Conservation (phyloP, 768 basidiomycete species). For the Leccinum aurantiacum region DNA sequence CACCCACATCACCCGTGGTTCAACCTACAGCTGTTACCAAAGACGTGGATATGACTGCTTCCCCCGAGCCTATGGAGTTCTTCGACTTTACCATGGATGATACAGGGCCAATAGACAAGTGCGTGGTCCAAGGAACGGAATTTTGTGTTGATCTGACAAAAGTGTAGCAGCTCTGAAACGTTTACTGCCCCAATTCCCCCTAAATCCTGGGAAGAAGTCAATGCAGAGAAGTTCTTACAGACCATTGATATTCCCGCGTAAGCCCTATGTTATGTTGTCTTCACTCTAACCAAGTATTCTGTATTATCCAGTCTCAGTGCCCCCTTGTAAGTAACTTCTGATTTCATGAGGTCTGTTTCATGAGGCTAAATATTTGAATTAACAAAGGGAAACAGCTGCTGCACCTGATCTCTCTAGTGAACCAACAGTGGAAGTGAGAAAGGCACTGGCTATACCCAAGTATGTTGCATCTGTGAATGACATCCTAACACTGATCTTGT, state of each 20-base stretch:
- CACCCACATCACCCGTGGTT: constrained; percentile 15
- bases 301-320: constrained; percentile 19
- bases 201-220: constrained; percentile 23
- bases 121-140: background rate
- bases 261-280: constrained; percentile 1
- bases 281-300: background rate
- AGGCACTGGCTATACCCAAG: constrained; percentile 26
- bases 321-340: constrained; percentile 25
- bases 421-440: constrained; percentile 10
- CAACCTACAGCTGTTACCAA: background rate
- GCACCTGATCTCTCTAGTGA: constrained; percentile 5
- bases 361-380: background rate
- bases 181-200: constrained; percentile 10
- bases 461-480: constrained; percentile 13
- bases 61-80: constrained; percentile 24
- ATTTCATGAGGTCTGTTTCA: background rate
- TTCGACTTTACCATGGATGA: constrained; percentile 17
- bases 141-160: background rate
- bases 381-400: constrained; percentile 19
- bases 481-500: background rate
- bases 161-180: constrained; percentile 5
- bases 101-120: constrained; percentile 12
- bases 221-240: constrained; percentile 27
- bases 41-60: constrained; percentile 4
- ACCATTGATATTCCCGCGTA: constrained; percentile 29